These are phyloP conservation scores for Delitschia confertaspora DNA, from an alignment of 495 filamentous ascomycete species.

Conservation along the genomic window DNA sequence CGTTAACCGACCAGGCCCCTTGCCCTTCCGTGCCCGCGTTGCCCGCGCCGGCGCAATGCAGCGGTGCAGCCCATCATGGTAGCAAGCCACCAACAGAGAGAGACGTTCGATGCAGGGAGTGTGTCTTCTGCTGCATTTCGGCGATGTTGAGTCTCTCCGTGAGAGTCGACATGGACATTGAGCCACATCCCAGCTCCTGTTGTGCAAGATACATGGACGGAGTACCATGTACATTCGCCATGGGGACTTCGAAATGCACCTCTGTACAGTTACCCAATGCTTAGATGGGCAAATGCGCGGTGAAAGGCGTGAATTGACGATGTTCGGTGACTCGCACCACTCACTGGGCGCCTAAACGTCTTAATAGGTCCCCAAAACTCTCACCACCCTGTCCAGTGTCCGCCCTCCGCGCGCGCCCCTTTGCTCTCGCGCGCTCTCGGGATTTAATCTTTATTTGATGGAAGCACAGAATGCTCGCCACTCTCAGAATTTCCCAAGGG, in stretches of 20 bases:
- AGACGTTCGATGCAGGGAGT: constrained; percentile 7
- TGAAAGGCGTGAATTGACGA: background rate
- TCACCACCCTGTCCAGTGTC: background rate
- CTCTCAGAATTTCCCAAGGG: no score
- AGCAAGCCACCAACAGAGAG: constrained; percentile 12
- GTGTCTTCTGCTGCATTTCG: no score
- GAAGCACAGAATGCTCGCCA: no score
- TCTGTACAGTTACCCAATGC: background rate
- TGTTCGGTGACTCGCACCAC: background rate
- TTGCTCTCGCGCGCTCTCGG: background rate
- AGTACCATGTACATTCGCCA: no score
- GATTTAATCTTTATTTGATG: no score
- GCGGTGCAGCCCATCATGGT: constrained; percentile 7
- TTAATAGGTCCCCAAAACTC: background rate
- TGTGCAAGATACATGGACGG: no score
- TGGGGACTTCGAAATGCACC: no score
- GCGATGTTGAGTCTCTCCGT: no score
- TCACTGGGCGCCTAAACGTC: background rate
- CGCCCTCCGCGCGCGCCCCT: background rate
- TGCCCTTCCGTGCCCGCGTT: constrained; percentile 8
- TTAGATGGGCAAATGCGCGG: background rate
- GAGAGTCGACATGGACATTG: no score
- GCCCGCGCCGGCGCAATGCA: no score
- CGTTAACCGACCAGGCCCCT: constrained; percentile 13
- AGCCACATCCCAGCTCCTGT: no score